phyloP scores from a whole-genome alignment of 495 filamentous ascomycete species.

The Penicillium angulare region DNA sequence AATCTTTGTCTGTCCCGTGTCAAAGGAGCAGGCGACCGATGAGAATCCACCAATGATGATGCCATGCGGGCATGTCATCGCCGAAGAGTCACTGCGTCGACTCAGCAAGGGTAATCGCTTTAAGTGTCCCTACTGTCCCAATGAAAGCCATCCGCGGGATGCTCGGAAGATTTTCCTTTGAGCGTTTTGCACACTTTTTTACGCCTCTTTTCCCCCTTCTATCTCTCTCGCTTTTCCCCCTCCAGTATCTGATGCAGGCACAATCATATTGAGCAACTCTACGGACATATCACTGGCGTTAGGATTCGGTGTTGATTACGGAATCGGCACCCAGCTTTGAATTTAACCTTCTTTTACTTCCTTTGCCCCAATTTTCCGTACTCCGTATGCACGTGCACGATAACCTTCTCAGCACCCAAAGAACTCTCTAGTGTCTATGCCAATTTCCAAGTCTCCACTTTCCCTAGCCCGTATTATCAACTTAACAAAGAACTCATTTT shows the following conservation, averaged over 20 bases:
- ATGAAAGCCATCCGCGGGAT: conserved; percentile 72
- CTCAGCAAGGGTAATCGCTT: conserved; percentile 76
- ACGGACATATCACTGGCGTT: neutral
- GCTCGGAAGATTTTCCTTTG: conserved; percentile 70
- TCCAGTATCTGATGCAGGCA: too few species aligned
- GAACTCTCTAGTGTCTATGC: too few species aligned
- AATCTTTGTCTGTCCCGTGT: conserved; percentile 97
- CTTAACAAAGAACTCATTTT: neutral
- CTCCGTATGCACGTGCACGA: neutral
- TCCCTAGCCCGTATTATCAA: neutral
- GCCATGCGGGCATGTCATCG: conserved; percentile 93
- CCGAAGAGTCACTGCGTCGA: conserved; percentile 73
- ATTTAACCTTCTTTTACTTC: neutral
- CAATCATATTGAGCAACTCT: neutral
- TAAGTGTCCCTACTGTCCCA: conserved; percentile 97
- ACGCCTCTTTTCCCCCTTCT: neutral
- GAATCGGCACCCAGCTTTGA: neutral
- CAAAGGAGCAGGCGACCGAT: conserved; percentile 93
- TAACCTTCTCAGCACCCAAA: too few species aligned
- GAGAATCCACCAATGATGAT: conserved; percentile 96
- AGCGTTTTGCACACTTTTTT: conserved; percentile 1
- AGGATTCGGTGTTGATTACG: neutral
- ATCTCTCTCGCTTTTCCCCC: too few species aligned
- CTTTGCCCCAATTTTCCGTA: neutral
- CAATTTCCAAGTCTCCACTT: neutral